Conservation (phyloP, 495 filamentous ascomycete genomes). For the Xylaria longipes region DNA sequence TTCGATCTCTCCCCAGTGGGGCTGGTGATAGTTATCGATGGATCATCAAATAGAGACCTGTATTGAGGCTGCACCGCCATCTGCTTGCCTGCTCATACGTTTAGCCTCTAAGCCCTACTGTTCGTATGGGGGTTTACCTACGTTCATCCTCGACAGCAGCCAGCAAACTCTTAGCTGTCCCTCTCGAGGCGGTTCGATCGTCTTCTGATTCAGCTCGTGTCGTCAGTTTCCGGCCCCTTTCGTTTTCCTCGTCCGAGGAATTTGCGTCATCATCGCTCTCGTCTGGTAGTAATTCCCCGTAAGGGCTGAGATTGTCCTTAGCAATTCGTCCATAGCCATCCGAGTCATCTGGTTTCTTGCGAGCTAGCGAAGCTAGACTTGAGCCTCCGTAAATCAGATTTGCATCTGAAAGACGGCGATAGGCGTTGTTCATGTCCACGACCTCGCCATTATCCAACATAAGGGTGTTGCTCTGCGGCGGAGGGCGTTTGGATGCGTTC, state of each 20-base stretch:
- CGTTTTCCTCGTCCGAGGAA: slow-evolving; percentile 58
- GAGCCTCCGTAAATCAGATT: slow-evolving; percentile 62
- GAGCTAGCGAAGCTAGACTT: slow-evolving; percentile 58
- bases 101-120: slow-evolving; percentile 27
- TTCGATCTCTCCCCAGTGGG: slow-evolving; percentile 64
- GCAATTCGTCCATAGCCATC: slow-evolving; percentile 66
- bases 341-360: slow-evolving; percentile 48
- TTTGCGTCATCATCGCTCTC: slow-evolving; percentile 61
- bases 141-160: slow-evolving; percentile 80
- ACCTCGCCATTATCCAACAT: slow-evolving; percentile 58
- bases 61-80: slow-evolving; percentile 51
- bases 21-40: slow-evolving; percentile 66
- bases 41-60: slow-evolving; percentile 66
- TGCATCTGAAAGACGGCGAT: slow-evolving; percentile 70
- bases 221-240: slow-evolving; percentile 56
- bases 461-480: slow-evolving; percentile 42
- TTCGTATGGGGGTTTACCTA: slow-evolving; percentile 51
- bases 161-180: slow-evolving; percentile 61
- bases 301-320: slow-evolving; percentile 71
- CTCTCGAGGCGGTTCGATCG: slow-evolving; percentile 35
- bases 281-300: slow-evolving; percentile 63
- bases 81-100: slow-evolving; percentile 43
- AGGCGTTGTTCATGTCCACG: slow-evolving; percentile 64
- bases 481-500: slow-evolving; percentile 45
- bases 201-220: slow-evolving; percentile 45